Evolutionary conservation across 306 rosid species (phyloP), one percentile per base, ranked within the genome.

Genomic region (Pterocarpus santalinus): DNA sequence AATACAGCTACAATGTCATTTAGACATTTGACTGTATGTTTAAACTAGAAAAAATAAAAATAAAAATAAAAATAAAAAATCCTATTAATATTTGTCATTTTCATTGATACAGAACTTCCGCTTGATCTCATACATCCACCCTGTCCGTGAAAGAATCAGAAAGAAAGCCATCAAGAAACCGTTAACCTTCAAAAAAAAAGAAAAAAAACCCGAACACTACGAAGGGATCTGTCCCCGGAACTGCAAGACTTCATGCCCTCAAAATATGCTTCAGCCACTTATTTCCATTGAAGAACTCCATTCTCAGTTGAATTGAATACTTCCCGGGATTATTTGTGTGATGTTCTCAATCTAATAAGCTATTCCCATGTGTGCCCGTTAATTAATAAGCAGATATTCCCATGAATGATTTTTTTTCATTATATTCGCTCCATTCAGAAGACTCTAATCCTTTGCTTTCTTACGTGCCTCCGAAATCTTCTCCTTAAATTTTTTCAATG

Each of bases 401-500:
- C 78, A 63, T 39, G 61, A 35, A 41, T 67, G 61, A 5, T 41
- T 69, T 69, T 70, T 14, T 73, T 72, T 68, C 77, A 17, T 63
- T 77, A 76, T 33, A 76, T 77, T 79, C 63, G 65, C 72, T 84
- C 34, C 32, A 44, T 80, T 75, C 58, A 35, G 80, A 74, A 75
- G 77, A 71, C 77, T 78, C 86, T 81, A 81, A 66, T 60, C 17
- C 86, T 84, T 83, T 51, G 86, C 78, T 79, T 90, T 93, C 87
- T 49, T 89, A 51, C 86, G 81, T 60, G 83, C 79, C 90, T 89
- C 91, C 41, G 41, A 70, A 79, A 91, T 80, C 4, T 53, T 84
- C 81, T 85, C 91, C 83, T 92, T 92, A 73, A 86, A 73, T 89
- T 87, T 91, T 84, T 88, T 78, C 43, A 91, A 80, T 9, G 97